These are phyloP conservation scores for Thelonectria rubi DNA, from an alignment of 2,329 filamentous ascomycete genomes.

Conservation along the genomic window DNA sequence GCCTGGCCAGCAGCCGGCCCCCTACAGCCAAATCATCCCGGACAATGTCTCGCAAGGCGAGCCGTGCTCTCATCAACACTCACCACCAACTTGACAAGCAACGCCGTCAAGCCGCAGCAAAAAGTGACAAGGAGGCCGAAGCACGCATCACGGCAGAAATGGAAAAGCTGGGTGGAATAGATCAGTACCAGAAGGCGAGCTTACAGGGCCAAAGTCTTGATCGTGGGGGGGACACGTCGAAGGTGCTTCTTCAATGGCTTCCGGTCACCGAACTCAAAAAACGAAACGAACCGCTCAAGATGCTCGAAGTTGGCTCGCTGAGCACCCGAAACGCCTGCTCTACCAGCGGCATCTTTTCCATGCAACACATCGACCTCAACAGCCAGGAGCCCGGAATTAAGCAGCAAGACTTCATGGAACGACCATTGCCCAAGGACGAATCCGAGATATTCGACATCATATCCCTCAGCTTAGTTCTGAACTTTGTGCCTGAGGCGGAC, in stretches of 20 bases:
- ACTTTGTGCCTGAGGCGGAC: constrained; percentile 84
- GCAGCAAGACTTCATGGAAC: constrained; percentile 93
- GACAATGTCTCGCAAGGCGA: constrained; percentile 72
- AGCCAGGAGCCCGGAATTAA: constrained; percentile 83
- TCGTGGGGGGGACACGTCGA: constrained; percentile 73
- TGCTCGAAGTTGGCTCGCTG: constrained; percentile 91
- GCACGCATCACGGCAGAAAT: constrained; percentile 63
- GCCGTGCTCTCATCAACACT: constrained; percentile 70
- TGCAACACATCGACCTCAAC: constrained; percentile 88
- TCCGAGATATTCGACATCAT: constrained; percentile 84
- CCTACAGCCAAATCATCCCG: constrained; percentile 61
- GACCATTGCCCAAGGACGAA: constrained; percentile 72
- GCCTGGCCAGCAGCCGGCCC: constrained; percentile 61
- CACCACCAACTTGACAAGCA: constrained; percentile 73
- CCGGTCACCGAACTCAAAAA: constrained; percentile 43
- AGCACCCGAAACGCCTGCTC: constrained; percentile 88
- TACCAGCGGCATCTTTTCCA: constrained; percentile 72
- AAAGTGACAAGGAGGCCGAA: constrained; percentile 59
- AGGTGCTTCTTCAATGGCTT: constrained; percentile 71
- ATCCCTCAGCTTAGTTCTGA: constrained; percentile 90
- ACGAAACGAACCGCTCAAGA: constrained; percentile 55
- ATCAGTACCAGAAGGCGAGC: constrained; percentile 72
- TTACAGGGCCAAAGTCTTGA: constrained; percentile 73
- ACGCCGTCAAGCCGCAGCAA: constrained; percentile 61
- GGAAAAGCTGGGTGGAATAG: constrained; percentile 66